These are phyloP conservation scores for Calvatia gigantea DNA, from an alignment of 768 basidiomycete species.

Conservation along the genomic window DNA sequence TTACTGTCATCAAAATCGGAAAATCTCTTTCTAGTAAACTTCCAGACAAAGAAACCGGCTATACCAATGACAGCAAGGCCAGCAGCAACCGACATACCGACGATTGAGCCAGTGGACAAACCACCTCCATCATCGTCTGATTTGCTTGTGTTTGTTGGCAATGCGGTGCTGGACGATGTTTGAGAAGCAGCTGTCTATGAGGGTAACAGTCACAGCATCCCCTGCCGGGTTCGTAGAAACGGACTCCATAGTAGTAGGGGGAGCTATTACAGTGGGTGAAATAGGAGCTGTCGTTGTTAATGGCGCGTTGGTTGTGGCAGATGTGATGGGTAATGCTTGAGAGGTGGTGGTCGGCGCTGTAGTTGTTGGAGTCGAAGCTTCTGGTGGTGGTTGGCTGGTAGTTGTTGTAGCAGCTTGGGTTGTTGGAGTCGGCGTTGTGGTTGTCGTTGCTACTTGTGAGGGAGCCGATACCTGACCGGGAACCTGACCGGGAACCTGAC, in stretches of 20 bases:
- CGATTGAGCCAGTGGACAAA: slow-evolving; percentile 68
- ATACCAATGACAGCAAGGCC: slow-evolving; percentile 73
- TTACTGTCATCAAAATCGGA: slow-evolving; percentile 75
- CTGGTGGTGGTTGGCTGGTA: slow-evolving; percentile 12
- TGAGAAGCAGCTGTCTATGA: slow-evolving; percentile 18
- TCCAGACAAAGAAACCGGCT: slow-evolving; percentile 79
- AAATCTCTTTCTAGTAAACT: slow-evolving; percentile 78
- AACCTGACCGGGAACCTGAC: too few species aligned
- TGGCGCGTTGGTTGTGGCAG: background rate
- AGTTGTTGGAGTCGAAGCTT: slow-evolving; percentile 9
- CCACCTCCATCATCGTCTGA: slow-evolving; percentile 26
- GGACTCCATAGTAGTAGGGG: background rate
- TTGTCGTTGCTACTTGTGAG: slow-evolving; percentile 11
- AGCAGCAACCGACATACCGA: slow-evolving; percentile 79
- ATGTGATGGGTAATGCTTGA: background rate
- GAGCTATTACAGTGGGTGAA: background rate
- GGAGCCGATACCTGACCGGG: background rate
- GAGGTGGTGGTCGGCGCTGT: slow-evolving; percentile 6
- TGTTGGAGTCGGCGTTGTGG: slow-evolving; percentile 14
- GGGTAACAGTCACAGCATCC: slow-evolving; percentile 22
- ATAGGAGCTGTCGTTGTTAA: slow-evolving; percentile 9
- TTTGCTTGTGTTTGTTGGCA: slow-evolving; percentile 20
- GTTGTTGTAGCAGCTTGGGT: slow-evolving; percentile 16
- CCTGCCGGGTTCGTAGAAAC: slow-evolving; percentile 19
- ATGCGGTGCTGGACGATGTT: slow-evolving; percentile 14